Conservation (phyloP, 1,284 basidiomycete species). For the Rhodotorula glutinis region DNA sequence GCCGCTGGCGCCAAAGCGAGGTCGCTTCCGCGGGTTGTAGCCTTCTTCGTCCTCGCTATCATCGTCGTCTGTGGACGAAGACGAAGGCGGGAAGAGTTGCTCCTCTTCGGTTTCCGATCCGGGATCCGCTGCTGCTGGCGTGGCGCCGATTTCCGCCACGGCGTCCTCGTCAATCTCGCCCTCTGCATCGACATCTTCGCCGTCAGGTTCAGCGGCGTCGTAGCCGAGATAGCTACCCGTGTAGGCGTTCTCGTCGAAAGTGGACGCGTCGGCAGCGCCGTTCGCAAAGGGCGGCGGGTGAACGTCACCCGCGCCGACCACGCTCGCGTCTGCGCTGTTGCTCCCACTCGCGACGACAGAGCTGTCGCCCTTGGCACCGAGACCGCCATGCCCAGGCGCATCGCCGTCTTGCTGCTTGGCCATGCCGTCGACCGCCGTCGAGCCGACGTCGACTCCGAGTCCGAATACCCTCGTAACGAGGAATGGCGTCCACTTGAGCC, state of each 20-base stretch:
- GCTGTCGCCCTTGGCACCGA: not conserved
- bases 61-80: not conserved
- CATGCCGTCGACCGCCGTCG: conserved; percentile 27
- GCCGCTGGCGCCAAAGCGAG: not conserved
- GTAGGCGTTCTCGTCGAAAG: too few relatives aligned
- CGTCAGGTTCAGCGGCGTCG: not conserved
- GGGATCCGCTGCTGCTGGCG: not conserved
- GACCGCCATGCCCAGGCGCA: not conserved
- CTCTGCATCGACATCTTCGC: not conserved
- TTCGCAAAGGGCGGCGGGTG: too few relatives aligned
- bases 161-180: not conserved
- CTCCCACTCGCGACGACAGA: not conserved
- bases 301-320: not conserved
- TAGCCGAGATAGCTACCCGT: not conserved
- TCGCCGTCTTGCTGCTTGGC: too few relatives aligned
- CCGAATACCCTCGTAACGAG: conserved; percentile 59
- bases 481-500: conserved; percentile 94
- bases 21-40: not conserved
- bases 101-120: not conserved
- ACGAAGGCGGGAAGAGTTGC: not conserved
- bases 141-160: not conserved
- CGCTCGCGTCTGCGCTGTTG: not conserved
- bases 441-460: conserved; percentile 23
- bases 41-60: not conserved
- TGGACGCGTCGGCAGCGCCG: too few relatives aligned